Evolutionary conservation across 2,329 filamentous ascomycete genomes (phyloP).

Genomic region (Phialophora macrospora): DNA sequence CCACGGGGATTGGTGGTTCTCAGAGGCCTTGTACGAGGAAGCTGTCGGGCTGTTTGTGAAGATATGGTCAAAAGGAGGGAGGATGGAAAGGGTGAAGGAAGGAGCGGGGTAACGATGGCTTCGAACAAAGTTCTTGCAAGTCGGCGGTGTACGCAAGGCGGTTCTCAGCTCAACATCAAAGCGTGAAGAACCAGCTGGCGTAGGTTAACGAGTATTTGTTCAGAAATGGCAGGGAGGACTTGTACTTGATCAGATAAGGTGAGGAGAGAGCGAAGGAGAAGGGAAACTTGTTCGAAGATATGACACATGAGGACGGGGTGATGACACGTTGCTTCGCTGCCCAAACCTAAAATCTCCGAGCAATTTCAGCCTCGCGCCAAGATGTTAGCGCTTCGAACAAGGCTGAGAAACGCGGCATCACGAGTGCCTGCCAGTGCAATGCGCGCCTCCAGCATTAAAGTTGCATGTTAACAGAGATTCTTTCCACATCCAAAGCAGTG

Average conservation of each 20-base stretch:
- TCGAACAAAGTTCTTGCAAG: conserved; percentile 12
- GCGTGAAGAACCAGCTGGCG: conserved; percentile 22
- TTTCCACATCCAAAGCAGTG: not conserved
- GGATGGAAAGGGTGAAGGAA: conserved; percentile 15
- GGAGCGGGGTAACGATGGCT: conserved; percentile 32
- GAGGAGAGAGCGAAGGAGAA: conserved; percentile 5
- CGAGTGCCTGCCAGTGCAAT: not conserved
- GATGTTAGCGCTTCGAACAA: not conserved
- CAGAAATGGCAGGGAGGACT: not conserved
- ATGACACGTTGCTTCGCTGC: conserved; percentile 20
- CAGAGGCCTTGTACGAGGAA: conserved; percentile 11
- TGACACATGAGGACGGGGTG: conserved; percentile 15
- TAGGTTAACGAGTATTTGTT: not conserved
- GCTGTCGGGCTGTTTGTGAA: conserved; percentile 23
- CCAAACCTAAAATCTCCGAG: conserved; percentile 16
- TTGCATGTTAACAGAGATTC: not conserved
- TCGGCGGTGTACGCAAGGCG: conserved; percentile 24
- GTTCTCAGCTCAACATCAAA: conserved; percentile 40
- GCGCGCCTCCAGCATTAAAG: not conserved
- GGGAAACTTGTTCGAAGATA: conserved; percentile 1
- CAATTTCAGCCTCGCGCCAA: conserved; percentile 10
- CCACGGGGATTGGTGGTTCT: conserved; percentile 14
- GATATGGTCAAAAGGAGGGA: conserved; percentile 28
- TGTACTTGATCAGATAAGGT: conserved; percentile 1
- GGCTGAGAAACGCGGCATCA: conserved; percentile 6